These are phyloP conservation scores for Gonium pectorale DNA, from an alignment of 139 green algal genomes.

Conservation along the genomic window DNA sequence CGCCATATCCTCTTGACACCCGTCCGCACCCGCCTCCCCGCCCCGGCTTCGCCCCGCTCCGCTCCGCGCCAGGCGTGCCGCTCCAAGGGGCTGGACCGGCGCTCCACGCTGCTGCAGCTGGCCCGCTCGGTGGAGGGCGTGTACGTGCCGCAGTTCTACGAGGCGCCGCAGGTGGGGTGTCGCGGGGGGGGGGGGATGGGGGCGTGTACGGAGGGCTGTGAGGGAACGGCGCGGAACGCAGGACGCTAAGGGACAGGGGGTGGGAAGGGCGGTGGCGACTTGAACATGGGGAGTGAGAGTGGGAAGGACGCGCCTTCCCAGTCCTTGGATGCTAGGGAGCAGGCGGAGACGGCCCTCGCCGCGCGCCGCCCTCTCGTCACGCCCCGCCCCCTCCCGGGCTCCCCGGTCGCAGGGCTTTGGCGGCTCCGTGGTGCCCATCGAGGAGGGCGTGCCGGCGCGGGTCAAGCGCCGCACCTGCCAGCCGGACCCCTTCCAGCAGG, in stretches of 20 bases:
- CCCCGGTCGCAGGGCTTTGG: constrained; percentile 54
- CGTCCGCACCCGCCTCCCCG: neutral
- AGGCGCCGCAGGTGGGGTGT: constrained; percentile 42
- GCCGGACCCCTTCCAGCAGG: constrained; percentile 79
- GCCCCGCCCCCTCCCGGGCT: no score
- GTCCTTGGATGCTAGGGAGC: no score
- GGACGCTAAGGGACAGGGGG: no score
- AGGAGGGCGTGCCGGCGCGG: constrained; percentile 69
- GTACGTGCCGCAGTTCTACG: constrained; percentile 87
- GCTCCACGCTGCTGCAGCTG: constrained; percentile 69
- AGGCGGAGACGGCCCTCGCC: no score
- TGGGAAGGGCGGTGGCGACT: no score
- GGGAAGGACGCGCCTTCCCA: no score
- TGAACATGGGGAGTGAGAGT: no score
- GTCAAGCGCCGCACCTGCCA: constrained; percentile 69
- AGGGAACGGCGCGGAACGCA: no score
- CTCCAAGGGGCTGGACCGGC: constrained; percentile 61
- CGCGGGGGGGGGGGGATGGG: neutral
- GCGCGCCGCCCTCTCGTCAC: no score
- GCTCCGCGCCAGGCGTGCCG: constrained; percentile 44
- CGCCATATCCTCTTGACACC: neutral
- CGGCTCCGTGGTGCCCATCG: constrained; percentile 74
- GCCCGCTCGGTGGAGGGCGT: constrained; percentile 70
- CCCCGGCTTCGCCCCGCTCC: neutral
- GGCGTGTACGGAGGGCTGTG: neutral